A percentile compares a stretch with the other conserved stretches of the same genome.
Evolutionary conservation across 345 rosid genomes (phyloP).

Genomic region (Jatropha curcas): DNA sequence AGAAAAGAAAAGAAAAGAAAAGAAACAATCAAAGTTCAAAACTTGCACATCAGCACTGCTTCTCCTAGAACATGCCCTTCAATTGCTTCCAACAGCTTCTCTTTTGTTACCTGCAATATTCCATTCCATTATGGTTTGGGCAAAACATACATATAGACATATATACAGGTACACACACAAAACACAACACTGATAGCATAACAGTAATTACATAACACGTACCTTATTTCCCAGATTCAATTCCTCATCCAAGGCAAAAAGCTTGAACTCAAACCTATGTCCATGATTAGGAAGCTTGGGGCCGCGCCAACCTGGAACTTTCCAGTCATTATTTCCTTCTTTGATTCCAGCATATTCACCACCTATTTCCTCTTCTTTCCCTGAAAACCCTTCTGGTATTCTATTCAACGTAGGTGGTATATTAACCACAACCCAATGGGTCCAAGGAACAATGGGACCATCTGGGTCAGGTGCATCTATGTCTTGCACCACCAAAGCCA

Average conservation of each 20-base stretch:
- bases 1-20: no score
- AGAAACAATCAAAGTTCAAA: slow-evolving; percentile 36
- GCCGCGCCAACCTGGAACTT: slow-evolving; percentile 77
- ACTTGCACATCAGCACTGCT: slow-evolving; percentile 48
- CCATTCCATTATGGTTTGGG: no score
- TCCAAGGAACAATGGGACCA: slow-evolving; percentile 69
- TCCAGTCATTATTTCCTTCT: slow-evolving; percentile 73
- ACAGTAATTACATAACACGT: not conserved
- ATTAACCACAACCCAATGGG: slow-evolving; percentile 69
- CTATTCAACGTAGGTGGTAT: slow-evolving; percentile 65
- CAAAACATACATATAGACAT: no score
- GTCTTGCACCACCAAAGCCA: slow-evolving; percentile 82
- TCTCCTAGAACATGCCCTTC: slow-evolving; percentile 70
- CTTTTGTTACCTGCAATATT: slow-evolving; percentile 65
- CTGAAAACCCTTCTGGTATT: slow-evolving; percentile 70
- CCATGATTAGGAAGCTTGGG: slow-evolving; percentile 58
- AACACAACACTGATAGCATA: no score
- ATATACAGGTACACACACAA: no score
- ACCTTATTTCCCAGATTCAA: slow-evolving; percentile 66
- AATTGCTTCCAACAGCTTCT: slow-evolving; percentile 61
- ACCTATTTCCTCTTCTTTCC: slow-evolving; percentile 48
- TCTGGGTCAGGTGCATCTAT: slow-evolving; percentile 72
- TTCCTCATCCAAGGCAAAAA: slow-evolving; percentile 60
- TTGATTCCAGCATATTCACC: slow-evolving; percentile 44
- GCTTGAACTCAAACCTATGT: slow-evolving; percentile 70